These are phyloP conservation scores for Russula emetica DNA, from an alignment of 768 basidiomycete species.

Conservation along the genomic window DNA sequence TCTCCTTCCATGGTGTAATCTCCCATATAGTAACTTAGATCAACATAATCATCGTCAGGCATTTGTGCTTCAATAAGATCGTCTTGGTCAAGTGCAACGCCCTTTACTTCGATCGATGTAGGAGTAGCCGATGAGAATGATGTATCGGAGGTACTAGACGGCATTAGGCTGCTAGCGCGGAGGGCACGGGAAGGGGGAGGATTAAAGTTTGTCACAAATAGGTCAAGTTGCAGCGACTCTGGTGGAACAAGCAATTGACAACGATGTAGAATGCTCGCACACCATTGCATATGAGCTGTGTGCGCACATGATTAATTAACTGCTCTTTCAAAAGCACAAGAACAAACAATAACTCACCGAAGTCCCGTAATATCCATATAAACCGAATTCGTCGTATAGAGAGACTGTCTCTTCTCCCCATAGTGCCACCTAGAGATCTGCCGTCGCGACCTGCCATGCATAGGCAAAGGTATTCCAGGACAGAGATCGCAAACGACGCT, in stretches of 20 bases:
- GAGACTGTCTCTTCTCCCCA: conserved; percentile 42
- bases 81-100: conserved; percentile 6
- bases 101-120: neutral
- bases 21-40: conserved; percentile 43
- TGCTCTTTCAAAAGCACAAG: neutral
- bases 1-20: conserved; percentile 37
- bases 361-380: conserved; percentile 75
- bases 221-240: conserved; percentile 55
- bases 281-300: conserved; percentile 73
- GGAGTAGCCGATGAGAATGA: neutral
- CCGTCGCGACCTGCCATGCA: conserved; percentile 56
- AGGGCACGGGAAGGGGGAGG: conserved; percentile 7
- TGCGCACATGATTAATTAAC: neutral
- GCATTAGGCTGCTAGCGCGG: neutral
- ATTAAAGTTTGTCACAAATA: conserved; percentile 65
- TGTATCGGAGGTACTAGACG: neutral
- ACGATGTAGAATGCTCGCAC: conserved; percentile 58
- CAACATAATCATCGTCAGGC: conserved; percentile 35
- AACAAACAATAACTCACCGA: conserved; percentile 44
- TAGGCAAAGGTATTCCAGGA: conserved; percentile 60
- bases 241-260: conserved; percentile 54
- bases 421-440: conserved; percentile 43
- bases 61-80: conserved; percentile 10
- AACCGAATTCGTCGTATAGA: conserved; percentile 58
- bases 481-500: conserved; percentile 63